Conservation (phyloP, 192 early-diverging fungal genomes). For the Polychytrium aggregatum region DNA sequence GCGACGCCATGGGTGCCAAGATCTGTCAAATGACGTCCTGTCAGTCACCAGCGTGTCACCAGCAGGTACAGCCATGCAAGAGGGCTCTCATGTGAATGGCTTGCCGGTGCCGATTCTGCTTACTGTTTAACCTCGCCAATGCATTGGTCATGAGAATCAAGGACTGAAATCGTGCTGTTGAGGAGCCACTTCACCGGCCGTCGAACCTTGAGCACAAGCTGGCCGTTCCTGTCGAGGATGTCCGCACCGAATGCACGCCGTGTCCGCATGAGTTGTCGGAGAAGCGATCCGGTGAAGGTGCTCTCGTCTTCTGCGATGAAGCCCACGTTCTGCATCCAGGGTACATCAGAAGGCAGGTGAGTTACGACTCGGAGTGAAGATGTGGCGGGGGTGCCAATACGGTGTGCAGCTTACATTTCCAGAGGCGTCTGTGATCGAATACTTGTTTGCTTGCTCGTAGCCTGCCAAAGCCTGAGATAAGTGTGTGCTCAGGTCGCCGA, state of each 20-base stretch:
- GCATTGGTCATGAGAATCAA: slow-evolving; percentile 38
- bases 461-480: slow-evolving; percentile 22
- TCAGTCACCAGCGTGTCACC: too few species aligned
- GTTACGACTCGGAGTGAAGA: too few species aligned
- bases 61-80: too few species aligned
- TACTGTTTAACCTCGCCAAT: slow-evolving; percentile 76
- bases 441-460: slow-evolving; percentile 82
- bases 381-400: too few species aligned
- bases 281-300: slow-evolving; percentile 43
- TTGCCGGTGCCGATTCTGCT: too few species aligned
- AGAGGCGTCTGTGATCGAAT: slow-evolving; percentile 56
- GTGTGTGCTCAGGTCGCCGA: not conserved
- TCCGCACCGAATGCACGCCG: slow-evolving; percentile 66
- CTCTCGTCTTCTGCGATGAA: slow-evolving; percentile 72
- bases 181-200: slow-evolving; percentile 62
- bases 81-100: too few species aligned
- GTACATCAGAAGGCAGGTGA: not conserved
- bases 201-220: slow-evolving; percentile 43
- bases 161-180: slow-evolving; percentile 63
- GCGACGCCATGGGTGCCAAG: slow-evolving; percentile 70
- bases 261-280: slow-evolving; percentile 60
- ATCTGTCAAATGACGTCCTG: slow-evolving; percentile 9
- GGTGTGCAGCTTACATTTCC: too few species aligned
- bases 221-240: slow-evolving; percentile 59
- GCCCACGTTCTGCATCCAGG: slow-evolving; percentile 51